Evolutionary conservation across 2,329 filamentous ascomycete species (phyloP).

Genomic region (Dactylonectria estremocensis): DNA sequence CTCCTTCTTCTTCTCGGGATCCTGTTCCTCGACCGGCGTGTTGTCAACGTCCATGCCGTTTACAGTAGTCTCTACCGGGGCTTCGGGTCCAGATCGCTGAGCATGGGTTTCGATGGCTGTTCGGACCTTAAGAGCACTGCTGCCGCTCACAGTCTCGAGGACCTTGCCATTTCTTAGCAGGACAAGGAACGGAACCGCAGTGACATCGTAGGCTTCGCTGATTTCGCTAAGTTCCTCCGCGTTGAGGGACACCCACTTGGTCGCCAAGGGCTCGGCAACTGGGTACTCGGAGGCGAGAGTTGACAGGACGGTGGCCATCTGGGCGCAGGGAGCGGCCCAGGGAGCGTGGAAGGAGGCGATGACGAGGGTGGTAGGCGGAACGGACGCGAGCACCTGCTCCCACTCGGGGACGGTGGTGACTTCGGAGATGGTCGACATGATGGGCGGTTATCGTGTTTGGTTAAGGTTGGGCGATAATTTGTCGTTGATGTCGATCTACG

Average conservation of each 20-base stretch:
- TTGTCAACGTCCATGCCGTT: conserved; percentile 57
- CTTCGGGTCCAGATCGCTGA: conserved; percentile 58
- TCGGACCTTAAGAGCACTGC: conserved; percentile 88
- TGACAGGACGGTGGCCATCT: conserved; percentile 90
- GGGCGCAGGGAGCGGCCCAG: conserved; percentile 95
- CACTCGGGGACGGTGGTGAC: conserved; percentile 83
- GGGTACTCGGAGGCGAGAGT: conserved; percentile 91
- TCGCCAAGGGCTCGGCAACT: conserved; percentile 73
- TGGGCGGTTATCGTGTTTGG: conserved; percentile 34
- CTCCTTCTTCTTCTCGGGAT: conserved; percentile 79
- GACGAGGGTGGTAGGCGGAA: conserved; percentile 80
- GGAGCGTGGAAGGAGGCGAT: conserved; percentile 96
- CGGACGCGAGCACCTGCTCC: conserved; percentile 75
- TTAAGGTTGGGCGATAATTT: conserved; percentile 28
- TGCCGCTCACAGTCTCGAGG: conserved; percentile 89
- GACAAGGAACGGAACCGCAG: conserved; percentile 93
- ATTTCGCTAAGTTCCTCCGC: conserved; percentile 95
- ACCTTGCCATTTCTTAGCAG: conserved; percentile 82
- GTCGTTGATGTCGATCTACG: conserved; percentile 34
- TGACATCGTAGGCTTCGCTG: conserved; percentile 93
- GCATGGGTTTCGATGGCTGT: conserved; percentile 88
- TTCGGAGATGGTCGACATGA: conserved; percentile 84
- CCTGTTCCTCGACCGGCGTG: conserved; percentile 62
- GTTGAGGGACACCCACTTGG: conserved; percentile 91
- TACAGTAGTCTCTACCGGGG: conserved; percentile 53